Base-by-base conservation (phyloP, 2,329 filamentous ascomycete species). In the Sporothrix curviconia region DNA sequence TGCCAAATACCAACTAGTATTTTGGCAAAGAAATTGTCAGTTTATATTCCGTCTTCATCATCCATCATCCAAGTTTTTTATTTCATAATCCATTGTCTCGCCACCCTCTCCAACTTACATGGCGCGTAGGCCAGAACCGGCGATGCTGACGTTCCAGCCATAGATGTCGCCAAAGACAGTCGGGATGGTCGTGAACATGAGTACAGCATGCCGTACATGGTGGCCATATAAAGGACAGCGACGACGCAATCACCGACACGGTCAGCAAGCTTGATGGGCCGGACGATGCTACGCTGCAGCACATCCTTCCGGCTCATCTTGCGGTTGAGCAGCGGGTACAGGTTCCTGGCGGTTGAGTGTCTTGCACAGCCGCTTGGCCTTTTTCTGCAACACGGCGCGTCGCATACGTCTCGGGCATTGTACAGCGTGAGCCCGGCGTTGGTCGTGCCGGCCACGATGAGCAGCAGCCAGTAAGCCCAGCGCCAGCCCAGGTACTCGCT, bases 171-270 rank as follows among this genome's bases (percentile, higher is more conserved):
- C 66, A 60, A 78, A 83, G 0, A 83, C 78, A 2, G 73, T 65
- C 0, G 76, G 72, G 53, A 83, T 78, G 1, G 79, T 82, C 0
- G 79, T 79, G 62, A 83, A 77, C 19, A 83, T 69, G 0, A 70
- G 65, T 82, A 84, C 1, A 83, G 64, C 44, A 80, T 77, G 1
- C 80, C 81, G 62, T 82, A 84, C 0, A 78, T 69, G 19, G 83
- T 68, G 9, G 79, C 78, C 58, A 80, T 73, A 59, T 81, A 1
- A 83, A 59, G 0, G 78, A 74, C 22, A 81, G 70, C 12, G 76
- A 61, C 2, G 79, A 72, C 6, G 82, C 70, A 55, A 79, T 80
- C 11, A 76, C 79, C 17, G 55, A 57, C 24, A 19, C 19, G 1
- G 55, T 57, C 25, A 57, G 30, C 15, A n/a, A 57, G 39, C 56